Conservation (phyloP, 164 flowering plant species). For the Macadamia integrifolia region DNA sequence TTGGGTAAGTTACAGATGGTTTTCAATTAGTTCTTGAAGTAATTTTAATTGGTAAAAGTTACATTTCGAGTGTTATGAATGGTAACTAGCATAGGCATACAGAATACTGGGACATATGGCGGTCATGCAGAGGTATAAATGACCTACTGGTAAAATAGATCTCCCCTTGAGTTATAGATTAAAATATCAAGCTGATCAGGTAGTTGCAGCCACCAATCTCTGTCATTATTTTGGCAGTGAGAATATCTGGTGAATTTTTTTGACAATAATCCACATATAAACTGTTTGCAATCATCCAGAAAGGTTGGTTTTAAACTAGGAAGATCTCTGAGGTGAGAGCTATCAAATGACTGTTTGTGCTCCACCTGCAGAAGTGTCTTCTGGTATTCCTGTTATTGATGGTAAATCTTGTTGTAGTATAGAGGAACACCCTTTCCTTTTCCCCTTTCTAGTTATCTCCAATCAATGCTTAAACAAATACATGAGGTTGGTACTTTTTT, state of each 20-base stretch:
- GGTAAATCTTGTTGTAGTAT: not conserved
- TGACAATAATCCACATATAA: not conserved
- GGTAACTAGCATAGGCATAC: not conserved
- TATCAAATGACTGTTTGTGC: not conserved
- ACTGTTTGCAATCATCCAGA: not conserved
- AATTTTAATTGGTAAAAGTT: not conserved
- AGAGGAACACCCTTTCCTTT: not conserved
- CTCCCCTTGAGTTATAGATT: not conserved
- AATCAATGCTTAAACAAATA: not conserved
- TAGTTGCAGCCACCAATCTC: too few relatives aligned
- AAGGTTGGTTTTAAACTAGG: not conserved
- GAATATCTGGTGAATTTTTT: too few relatives aligned
- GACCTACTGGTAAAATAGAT: too few relatives aligned
- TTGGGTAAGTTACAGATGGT: conserved; percentile 45
- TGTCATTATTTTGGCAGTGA: too few relatives aligned
- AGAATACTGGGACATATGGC: not conserved
- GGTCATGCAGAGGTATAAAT: too few relatives aligned
- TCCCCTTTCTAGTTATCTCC: not conserved
- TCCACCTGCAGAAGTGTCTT: not conserved
- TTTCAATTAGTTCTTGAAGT: too few relatives aligned
- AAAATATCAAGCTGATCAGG: not conserved
- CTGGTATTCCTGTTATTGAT: not conserved
- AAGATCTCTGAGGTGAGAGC: not conserved
- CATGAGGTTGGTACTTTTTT: not conserved
- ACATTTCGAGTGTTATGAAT: not conserved